phyloP scores from a whole-genome alignment of 495 filamentous ascomycete genomes.

The Aspergillus hancockii region DNA sequence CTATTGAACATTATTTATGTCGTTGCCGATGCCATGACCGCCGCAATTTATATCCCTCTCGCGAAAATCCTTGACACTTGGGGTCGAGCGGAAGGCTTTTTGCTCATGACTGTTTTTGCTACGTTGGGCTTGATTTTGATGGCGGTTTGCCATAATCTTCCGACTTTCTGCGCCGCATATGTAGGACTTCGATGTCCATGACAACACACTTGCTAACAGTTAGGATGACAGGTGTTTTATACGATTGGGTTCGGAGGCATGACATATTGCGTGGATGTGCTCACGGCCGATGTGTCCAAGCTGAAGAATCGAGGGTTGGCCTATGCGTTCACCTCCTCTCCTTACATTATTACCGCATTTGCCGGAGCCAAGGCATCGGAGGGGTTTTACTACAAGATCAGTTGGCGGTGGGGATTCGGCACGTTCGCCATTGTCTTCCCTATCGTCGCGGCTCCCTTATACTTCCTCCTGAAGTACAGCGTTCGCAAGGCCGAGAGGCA shows the following conservation, averaged over 20 bases:
- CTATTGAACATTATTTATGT: constrained; percentile 57
- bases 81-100: constrained; percentile 59
- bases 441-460: constrained; percentile 50
- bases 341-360: constrained; percentile 48
- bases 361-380: constrained; percentile 29
- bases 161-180: constrained; percentile 51
- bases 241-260: constrained; percentile 56
- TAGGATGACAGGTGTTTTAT: constrained; percentile 42
- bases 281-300: constrained; percentile 61
- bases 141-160: constrained; percentile 47
- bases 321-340: constrained; percentile 59
- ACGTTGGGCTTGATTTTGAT: constrained; percentile 48
- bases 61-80: constrained; percentile 69
- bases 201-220: not conserved
- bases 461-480: constrained; percentile 50
- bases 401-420: constrained; percentile 63
- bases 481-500: constrained; percentile 53
- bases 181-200: constrained; percentile 19
- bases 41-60: constrained; percentile 50
- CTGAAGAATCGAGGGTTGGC: constrained; percentile 61
- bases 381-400: constrained; percentile 47
- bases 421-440: constrained; percentile 59
- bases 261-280: constrained; percentile 53
- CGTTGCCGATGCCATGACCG: constrained; percentile 44
- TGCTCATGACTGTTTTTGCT: constrained; percentile 35